Percentiles rank a stretch among this genome's conserved stretches.
Evolutionary conservation across 1,284 basidiomycete genomes (phyloP).

Genomic region (Irpex sp.): DNA sequence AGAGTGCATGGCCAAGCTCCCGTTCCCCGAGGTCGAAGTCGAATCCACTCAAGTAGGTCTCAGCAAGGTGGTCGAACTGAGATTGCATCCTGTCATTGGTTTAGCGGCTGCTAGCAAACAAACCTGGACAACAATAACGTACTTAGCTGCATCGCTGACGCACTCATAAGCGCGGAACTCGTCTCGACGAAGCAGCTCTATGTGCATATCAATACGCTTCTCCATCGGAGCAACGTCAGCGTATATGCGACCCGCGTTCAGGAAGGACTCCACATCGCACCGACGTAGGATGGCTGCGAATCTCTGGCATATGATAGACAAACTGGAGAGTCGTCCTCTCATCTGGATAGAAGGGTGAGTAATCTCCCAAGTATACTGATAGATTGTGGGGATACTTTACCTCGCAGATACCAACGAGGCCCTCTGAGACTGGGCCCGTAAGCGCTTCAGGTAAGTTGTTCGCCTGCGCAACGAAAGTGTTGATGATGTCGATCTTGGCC

Average conservation of each 20-base stretch:
- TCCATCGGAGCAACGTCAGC: slow-evolving; percentile 87
- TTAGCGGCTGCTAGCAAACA: slow-evolving; percentile 1
- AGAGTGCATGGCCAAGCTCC: slow-evolving; percentile 77
- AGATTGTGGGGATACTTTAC: slow-evolving; percentile 32
- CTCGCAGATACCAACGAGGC: slow-evolving; percentile 87
- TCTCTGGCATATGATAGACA: slow-evolving; percentile 82
- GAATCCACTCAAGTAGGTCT: slow-evolving; percentile 78
- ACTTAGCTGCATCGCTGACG: slow-evolving; percentile 86
- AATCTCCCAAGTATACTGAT: background rate
- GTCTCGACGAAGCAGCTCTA: slow-evolving; percentile 79
- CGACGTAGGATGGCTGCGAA: slow-evolving; percentile 79
- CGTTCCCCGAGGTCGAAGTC: slow-evolving; percentile 86
- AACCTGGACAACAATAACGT: slow-evolving; percentile 23
- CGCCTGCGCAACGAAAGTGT: slow-evolving; percentile 72
- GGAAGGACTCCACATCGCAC: slow-evolving; percentile 80
- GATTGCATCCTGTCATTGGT: slow-evolving; percentile 65
- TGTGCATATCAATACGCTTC: slow-evolving; percentile 87
- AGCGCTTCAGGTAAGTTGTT: slow-evolving; percentile 83
- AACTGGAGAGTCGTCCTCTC: slow-evolving; percentile 74
- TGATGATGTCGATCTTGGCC: slow-evolving; percentile 83
- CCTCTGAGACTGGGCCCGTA: slow-evolving; percentile 75
- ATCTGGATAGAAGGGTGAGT: slow-evolving; percentile 44
- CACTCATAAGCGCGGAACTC: slow-evolving; percentile 93
- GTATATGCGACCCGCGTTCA: slow-evolving; percentile 81
- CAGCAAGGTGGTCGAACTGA: slow-evolving; percentile 88